phyloP scores from a whole-genome alignment of 169 alveolate genomes.

The Eimeria necatrix region DNA sequence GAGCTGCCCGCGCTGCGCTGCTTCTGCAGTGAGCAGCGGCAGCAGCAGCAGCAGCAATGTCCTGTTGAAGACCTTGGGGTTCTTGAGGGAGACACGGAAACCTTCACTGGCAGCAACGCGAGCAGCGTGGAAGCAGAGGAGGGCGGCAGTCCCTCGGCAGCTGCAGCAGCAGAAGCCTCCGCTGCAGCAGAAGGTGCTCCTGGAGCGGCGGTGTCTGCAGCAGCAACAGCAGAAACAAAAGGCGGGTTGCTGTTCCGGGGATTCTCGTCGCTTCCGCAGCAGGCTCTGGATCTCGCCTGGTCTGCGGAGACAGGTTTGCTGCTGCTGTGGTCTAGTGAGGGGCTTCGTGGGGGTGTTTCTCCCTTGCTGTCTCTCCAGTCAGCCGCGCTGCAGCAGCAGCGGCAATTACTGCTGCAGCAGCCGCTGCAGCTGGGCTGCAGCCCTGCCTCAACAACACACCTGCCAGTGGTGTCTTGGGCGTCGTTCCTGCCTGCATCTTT shows the following conservation, averaged over 20 bases:
- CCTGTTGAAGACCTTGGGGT: constrained; percentile 13
- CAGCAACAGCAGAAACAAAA: neutral
- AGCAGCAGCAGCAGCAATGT: constrained; percentile 38
- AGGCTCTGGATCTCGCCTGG: constrained; percentile 38
- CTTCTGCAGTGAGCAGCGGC: constrained; percentile 25
- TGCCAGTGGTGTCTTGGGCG: constrained; percentile 40
- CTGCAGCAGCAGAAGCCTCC: neutral
- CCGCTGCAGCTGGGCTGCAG: neutral
- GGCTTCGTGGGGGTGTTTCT: neutral
- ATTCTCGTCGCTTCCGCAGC: constrained; percentile 49
- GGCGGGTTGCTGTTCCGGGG: constrained; percentile 67
- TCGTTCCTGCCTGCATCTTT: constrained; percentile 42
- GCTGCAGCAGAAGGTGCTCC: neutral
- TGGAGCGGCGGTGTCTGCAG: neutral
- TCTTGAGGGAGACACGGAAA: constrained; percentile 22
- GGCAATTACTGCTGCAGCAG: neutral
- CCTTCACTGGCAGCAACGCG: constrained; percentile 36
- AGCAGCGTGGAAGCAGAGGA: constrained; percentile 24
- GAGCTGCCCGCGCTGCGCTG: constrained; percentile 57
- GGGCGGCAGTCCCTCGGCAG: constrained; percentile 2
- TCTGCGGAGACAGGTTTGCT: constrained; percentile 64
- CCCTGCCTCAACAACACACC: neutral
- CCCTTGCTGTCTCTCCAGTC: constrained; percentile 56
- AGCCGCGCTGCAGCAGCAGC: constrained; percentile 73
- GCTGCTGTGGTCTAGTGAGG: constrained; percentile 57